Conservation (phyloP, 768 basidiomycete species). For the Phaffia australis region DNA sequence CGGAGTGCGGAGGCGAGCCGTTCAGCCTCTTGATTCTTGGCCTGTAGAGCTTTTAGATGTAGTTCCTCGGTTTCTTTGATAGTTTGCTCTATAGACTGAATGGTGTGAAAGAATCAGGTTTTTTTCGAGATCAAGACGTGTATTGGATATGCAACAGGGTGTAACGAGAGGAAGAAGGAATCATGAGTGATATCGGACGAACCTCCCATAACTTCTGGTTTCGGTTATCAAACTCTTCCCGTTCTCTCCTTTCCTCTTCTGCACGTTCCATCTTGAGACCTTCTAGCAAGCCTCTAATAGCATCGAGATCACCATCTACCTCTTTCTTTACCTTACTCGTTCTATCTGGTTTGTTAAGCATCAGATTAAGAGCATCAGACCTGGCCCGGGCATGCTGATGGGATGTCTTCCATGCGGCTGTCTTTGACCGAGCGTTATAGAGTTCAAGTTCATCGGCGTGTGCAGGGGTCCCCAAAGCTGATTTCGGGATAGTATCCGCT, state of each 20-base stretch:
- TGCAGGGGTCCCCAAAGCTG: neutral
- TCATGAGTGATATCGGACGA: slow-evolving; percentile 54
- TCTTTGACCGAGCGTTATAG: neutral
- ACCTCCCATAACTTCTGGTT: slow-evolving; percentile 47
- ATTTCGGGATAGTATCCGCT: neutral
- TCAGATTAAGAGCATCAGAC: neutral
- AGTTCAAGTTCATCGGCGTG: neutral
- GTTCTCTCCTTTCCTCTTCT: slow-evolving; percentile 44
- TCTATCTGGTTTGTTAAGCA: no score
- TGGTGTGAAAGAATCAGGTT: slow-evolving; percentile 28
- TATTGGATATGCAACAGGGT: slow-evolving; percentile 37
- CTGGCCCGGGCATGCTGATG: neutral
- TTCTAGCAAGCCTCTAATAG: slow-evolving; percentile 43
- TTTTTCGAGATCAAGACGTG: slow-evolving; percentile 37
- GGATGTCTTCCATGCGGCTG: neutral
- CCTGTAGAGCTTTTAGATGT: slow-evolving; percentile 33
- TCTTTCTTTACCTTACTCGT: no score
- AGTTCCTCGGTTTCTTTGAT: slow-evolving; percentile 19
- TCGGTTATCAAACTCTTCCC: slow-evolving; percentile 44
- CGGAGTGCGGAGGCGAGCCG: slow-evolving; percentile 37
- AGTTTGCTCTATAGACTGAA: slow-evolving; percentile 41
- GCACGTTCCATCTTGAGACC: slow-evolving; percentile 43
- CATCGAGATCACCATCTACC: no score
- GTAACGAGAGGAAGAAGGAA: no score
- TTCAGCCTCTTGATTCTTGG: slow-evolving; percentile 32